A percentile compares a stretch with the other conserved stretches of the same genome.
Evolutionary conservation across 1,139 yeast species (phyloP).

Genomic region (Debaryomyces udenii): DNA sequence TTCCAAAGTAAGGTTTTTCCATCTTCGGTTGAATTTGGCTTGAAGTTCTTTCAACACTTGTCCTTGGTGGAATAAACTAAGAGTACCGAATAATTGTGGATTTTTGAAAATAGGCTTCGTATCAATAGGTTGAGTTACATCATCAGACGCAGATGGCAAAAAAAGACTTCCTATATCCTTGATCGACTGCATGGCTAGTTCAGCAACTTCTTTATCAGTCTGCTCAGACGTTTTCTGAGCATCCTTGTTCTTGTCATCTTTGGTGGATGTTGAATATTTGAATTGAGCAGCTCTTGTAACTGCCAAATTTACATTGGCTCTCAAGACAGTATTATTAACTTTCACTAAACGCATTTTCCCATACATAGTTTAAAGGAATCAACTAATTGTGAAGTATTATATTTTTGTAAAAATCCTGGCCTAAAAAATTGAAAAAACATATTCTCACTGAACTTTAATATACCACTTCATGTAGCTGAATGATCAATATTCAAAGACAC

Average conservation of each 20-base stretch:
- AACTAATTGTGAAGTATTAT: too few relatives aligned
- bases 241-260: slow-evolving; percentile 2
- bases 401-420: too few relatives aligned
- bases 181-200: slow-evolving; percentile 45
- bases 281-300: neutral
- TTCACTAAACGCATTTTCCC: neutral
- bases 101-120: slow-evolving; percentile 52
- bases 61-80: slow-evolving; percentile 60
- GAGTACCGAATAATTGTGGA: slow-evolving; percentile 45
- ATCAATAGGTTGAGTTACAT: slow-evolving; percentile 55
- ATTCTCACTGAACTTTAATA: too few relatives aligned
- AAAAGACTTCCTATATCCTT: slow-evolving; percentile 47
- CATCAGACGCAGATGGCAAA: slow-evolving; percentile 32
- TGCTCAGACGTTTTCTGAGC: slow-evolving; percentile 20
- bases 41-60: slow-evolving; percentile 59
- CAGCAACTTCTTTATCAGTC: slow-evolving; percentile 38
- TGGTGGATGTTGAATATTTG: slow-evolving; percentile 2
- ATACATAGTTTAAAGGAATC: too few relatives aligned
- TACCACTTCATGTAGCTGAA: too few relatives aligned
- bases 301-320: neutral
- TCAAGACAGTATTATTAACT: neutral
- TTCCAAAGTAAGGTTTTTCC: slow-evolving; percentile 48
- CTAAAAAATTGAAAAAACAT: too few relatives aligned
- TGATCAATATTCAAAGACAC: too few relatives aligned
- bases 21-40: slow-evolving; percentile 51